Evolutionary conservation across 148 eudicot genomes (phyloP), one percentile per base, ranked within the genome.

Genomic region (Fagopyrum esculentum): DNA sequence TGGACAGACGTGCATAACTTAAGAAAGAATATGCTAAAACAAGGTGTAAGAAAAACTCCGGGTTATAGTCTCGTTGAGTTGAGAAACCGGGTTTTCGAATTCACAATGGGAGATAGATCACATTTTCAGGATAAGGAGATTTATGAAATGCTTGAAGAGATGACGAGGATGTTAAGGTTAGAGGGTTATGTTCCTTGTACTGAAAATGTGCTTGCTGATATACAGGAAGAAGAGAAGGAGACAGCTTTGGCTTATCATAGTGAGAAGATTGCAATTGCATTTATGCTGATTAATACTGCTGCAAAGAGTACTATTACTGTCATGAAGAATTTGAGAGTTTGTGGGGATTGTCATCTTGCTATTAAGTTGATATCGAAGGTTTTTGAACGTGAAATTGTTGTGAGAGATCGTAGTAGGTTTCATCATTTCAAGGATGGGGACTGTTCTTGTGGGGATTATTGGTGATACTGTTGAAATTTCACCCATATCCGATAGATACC

Each of bases 141-240:
- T 46, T 88, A 88, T 43, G 84, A 77, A 29, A 92, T 72, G 91
- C 72, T 92, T 26, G 74, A 29, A 13, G 89, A 92, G 75, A 92
- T 90, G 72, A 86, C 86, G 3, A 90, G 82, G 82, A 60, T 78
- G 17, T 80, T 92, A 60, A 86, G 86, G 76, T 55, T 80, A 77
- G 87, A 92, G 78, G 98, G 98, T 3, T 92, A 90, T 69, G 82
- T 76, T 35, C 93, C 98, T 71, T 83, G 75, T 35, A 87, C 89
- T 0, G 63, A 74, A 13, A 86, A 87, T 75, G 98, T 92, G 72
- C 87, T 90, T 29, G 91, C 93, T 2, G 96, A 92, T 49, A 90
- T 92, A 72, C 89, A 92, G 81, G 96, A 92, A 22, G 98, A 92
- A 75, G 98, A 92, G 75, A 92, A 90, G 80, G 98, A 92, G 77